Evolutionary conservation across 2,329 filamentous ascomycete species (phyloP), one percentile per base, ranked within the genome.

Genomic region (Verticillium albo-atrum): DNA sequence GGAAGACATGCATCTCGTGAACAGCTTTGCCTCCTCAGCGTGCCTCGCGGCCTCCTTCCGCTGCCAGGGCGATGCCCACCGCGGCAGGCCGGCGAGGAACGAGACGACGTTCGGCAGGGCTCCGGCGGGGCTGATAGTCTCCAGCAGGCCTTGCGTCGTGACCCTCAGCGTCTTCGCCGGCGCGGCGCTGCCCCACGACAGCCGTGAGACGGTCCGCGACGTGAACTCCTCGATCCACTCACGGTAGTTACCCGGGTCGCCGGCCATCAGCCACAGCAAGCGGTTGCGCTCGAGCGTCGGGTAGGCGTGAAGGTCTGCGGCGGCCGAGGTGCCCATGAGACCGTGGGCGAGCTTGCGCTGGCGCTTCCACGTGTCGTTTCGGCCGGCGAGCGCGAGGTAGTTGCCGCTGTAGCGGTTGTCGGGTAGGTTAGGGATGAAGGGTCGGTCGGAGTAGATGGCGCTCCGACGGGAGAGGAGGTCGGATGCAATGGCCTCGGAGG

Each of bases 161-260:
- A 77, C 69, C 15, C 77, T 74, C 7, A 81, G 71, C 15, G 75
- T 61, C 32, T 72, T 64, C 6, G 75, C 73, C 6, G 74, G 73
- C 51, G 75, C 73, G 6, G 77, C 68, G 15, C 72, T 77, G 25
- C 79, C 78, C 79, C 79, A 81, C 14, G 70, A 72, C 2, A 81
- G 72, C 1, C 78, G 73, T 4, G 76, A 75, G 3, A 80, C 75
- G 6, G 77, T 80, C 4, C 78, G 73, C 25, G 72, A 70, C 6
- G 79, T 80, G 66, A 79, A 78, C 62, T 80, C 76, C 68, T 81
- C 79, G 55, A 80, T 69, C 62, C 74, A 76, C 62, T 79, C 76
- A 37, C 75, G 69, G 62, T 80, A 81, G 34, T 76, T 72, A n/a
- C 67, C 66, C 1, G 77, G 70, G 25, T 77, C 71, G 23, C 68